Evolutionary conservation across 805 yeast species (phyloP), one percentile per base, ranked within the genome.

Genomic region (Monosporozyma solicola): DNA sequence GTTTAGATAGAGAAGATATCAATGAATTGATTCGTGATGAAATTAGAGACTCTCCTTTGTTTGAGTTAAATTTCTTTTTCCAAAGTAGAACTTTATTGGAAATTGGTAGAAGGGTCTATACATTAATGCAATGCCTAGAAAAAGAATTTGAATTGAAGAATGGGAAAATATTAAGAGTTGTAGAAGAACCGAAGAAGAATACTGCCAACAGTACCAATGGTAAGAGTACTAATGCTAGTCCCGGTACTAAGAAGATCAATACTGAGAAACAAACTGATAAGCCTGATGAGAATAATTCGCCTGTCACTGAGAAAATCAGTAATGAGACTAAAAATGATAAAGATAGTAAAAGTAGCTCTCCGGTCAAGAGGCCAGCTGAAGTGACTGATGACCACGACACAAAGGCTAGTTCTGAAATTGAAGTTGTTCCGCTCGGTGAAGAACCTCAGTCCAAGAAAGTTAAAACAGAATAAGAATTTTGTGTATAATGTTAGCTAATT

Each of bases 41-140:
- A 27, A 83, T 94, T 45, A 75, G 89, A 54, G 80, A 79, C 50
- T 83, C 88, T 15, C 87, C 92, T 3, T 70, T 87, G 63, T 90
- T 92, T 72, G 80, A 89, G 59, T 84, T 89, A 64, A 97, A 94
- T 68, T 90, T 87, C 74, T 94, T 88, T 72, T 79, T 94, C 63
- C 85, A 87, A 60, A 84, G 92, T 53, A 78, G 98, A 62, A 82
- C 87, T 5, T 77, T 89, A 0, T 72, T 81, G 3, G 99, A 94
- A 68, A 72, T 94, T 45, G 78, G 85, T 11, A 79, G 99, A 70
- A 77, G 99, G 61, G 84, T 95, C 58, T 80, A 80, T 53, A 87
- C 97, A 1, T 73, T 94, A 58, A 72, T 94, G 53, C 80, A 84
- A 3, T 82, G 91, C 58, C 76, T 94, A 44, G 79, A 84, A 52